Base-by-base conservation (phyloP, 2,329 filamentous ascomycete species). In the Chaetothyriales sp. region DNA sequence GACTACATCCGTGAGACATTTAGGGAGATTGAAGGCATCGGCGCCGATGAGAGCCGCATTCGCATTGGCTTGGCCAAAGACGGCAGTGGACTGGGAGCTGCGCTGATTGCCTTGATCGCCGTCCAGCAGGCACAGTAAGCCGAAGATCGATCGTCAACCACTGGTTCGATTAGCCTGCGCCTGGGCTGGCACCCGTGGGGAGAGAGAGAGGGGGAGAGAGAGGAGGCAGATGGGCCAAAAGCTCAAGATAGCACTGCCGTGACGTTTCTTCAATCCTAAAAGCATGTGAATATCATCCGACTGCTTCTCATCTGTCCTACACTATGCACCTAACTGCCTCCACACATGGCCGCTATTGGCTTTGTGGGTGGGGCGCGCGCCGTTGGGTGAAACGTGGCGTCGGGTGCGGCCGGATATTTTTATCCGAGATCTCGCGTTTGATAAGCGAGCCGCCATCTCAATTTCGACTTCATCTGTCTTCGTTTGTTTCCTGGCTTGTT, bases 31-130 rank as follows among this genome's bases (percentile, higher is more conserved):
- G 77, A 86, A 15, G 80, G 83, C 54, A 84, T 96, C 60, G 90
- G 90, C 3, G 72, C 77, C 51, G 88, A 89, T 9, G 88, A 93
- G 57, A 83, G 85, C 70, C 85, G 81, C 68, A 85, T 98, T 57
- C 78, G 87, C 51, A 95, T 98, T 62, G 92, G 90, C 19, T 92
- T 96, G 62, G 92, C 92, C 55, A 95, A 95, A 74, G 92, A 98
- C 65, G 92, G 92, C 46, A 92, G 85, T 57, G 92, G 87, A 56
- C 86, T 95, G n/a, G 92, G 92, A 49, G 92, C 92, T 2, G 92
- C 92, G 43, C 71, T 98, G 60, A 96, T 96, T 68, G 92, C 92
- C 48, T 77, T 95, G 48, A 85, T 95, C 25, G 90, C 90, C 1
- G 52, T 54, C 47, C 54, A 58, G 19, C 18, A 45, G 43, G 43